Percentiles rank a stretch among this genome's conserved stretches.
These are phyloP conservation scores for Diaporthe sp. DNA, from an alignment of 2,329 filamentous ascomycete genomes.

Conservation along the genomic window DNA sequence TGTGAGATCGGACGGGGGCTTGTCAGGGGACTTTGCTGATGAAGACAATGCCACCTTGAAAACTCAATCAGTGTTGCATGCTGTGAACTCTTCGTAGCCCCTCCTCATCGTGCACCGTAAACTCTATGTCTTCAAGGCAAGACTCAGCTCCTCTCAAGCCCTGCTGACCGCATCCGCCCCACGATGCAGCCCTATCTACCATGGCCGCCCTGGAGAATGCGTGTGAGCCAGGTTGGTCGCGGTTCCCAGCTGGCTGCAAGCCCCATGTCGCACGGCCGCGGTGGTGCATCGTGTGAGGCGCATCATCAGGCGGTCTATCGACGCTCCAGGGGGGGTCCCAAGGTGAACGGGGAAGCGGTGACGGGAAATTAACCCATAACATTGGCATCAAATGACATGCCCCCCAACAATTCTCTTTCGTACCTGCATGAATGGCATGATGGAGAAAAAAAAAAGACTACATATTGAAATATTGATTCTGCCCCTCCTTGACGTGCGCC, in stretches of 20 bases:
- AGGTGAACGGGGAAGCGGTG: constrained; percentile 8
- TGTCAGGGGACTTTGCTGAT: constrained; percentile 17
- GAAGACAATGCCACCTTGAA: background rate
- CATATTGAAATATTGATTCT: background rate
- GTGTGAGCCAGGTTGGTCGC: background rate
- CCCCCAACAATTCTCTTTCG: background rate
- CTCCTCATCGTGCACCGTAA: background rate
- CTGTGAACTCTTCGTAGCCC: background rate
- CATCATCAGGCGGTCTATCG: constrained; percentile 22
- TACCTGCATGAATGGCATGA: constrained; percentile 27
- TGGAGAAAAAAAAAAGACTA: background rate
- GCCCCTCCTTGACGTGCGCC: background rate
- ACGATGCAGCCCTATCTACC: constrained; percentile 6
- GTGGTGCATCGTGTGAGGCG: constrained; percentile 25
- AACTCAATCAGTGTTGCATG: background rate
- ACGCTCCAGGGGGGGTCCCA: background rate
- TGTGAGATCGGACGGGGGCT: background rate
- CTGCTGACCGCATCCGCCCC: constrained; percentile 17
- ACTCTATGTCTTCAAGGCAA: background rate
- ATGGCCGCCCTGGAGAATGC: background rate
- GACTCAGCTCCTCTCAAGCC: background rate
- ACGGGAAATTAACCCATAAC: constrained; percentile 28
- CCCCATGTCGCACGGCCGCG: background rate
- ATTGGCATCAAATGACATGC: constrained; percentile 31
- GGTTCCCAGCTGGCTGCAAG: background rate